phyloP scores from a whole-genome alignment of 805 yeast genomes.

The Yarrowia sp. region DNA sequence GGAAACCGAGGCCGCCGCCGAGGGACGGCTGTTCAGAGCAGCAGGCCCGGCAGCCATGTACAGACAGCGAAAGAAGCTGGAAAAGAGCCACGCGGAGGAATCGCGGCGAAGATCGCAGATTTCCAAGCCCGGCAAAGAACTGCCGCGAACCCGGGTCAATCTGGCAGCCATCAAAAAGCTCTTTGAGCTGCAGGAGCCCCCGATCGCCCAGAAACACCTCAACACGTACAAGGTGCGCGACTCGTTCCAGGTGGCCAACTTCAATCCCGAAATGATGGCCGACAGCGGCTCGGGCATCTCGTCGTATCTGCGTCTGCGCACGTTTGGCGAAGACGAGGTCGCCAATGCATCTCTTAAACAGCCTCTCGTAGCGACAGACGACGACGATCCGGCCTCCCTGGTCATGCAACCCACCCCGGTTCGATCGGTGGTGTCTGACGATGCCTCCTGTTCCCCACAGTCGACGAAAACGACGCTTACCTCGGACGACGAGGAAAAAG shows the following conservation, averaged over 20 bases:
- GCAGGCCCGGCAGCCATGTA: conserved; percentile 49
- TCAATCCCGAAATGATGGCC: conserved; percentile 32
- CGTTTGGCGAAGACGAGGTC: conserved; percentile 28
- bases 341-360: background rate
- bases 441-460: conserved; percentile 21
- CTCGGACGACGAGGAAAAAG: conserved; percentile 31
- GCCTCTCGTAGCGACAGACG: conserved; percentile 4
- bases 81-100: conserved; percentile 43
- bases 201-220: conserved; percentile 32
- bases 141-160: conserved; percentile 31
- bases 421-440: conserved; percentile 16
- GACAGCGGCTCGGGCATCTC: conserved; percentile 21
- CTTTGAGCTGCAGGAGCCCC: conserved; percentile 38
- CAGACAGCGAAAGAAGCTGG: conserved; percentile 44
- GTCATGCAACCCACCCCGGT: conserved; percentile 3
- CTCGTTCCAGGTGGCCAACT: conserved; percentile 22
- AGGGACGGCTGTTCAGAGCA: conserved; percentile 48
- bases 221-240: conserved; percentile 36
- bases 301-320: conserved; percentile 16
- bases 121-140: conserved; percentile 16
- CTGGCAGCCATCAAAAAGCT: conserved; percentile 37
- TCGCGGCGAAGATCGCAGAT: conserved; percentile 40
- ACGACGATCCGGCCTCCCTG: background rate
- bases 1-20: conserved; percentile 45
- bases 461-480: conserved; percentile 24